phyloP scores from a whole-genome alignment of 495 filamentous ascomycete genomes.

The Aspergillus biplanus region DNA sequence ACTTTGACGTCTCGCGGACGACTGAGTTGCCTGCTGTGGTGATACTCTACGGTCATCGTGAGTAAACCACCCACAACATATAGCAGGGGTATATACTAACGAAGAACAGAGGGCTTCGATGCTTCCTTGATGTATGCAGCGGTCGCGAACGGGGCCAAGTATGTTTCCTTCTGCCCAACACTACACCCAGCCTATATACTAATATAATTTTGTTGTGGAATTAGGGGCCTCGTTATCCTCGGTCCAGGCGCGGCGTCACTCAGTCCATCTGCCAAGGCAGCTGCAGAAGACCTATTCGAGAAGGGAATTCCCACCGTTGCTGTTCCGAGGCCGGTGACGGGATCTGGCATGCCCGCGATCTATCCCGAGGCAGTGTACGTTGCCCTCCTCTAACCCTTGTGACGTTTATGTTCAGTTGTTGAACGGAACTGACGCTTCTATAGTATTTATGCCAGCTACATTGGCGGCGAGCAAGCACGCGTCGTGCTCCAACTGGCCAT shows the following conservation, averaged over 20 bases:
- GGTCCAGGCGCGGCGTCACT: conserved; percentile 1
- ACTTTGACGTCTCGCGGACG: conserved; percentile 7
- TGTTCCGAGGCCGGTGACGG: not conserved
- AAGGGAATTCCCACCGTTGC: conserved; percentile 6
- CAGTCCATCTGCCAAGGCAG: not conserved
- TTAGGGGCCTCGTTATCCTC: conserved; percentile 8
- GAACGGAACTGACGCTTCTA: not conserved
- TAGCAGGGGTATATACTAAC: not conserved
- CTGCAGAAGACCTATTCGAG: conserved; percentile 2
- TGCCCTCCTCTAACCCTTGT: not conserved
- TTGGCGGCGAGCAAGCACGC: conserved; percentile 1
- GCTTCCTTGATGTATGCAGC: conserved; percentile 10
- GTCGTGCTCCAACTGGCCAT: conserved; percentile 10
- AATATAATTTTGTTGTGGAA: not conserved
- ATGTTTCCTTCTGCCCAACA: not conserved
- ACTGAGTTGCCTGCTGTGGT: conserved; percentile 5
- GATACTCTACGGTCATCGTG: conserved; percentile 11
- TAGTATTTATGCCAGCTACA: conserved; percentile 2
- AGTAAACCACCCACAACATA: not conserved
- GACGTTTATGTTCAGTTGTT: not conserved
- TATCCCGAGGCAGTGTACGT: conserved; percentile 7
- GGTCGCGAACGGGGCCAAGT: conserved; percentile 10
- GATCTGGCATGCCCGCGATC: not conserved
- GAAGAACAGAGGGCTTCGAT: not conserved
- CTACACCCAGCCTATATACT: not conserved